Conservation (phyloP, 2,329 filamentous ascomycete species). For the Orbilia javanica region DNA sequence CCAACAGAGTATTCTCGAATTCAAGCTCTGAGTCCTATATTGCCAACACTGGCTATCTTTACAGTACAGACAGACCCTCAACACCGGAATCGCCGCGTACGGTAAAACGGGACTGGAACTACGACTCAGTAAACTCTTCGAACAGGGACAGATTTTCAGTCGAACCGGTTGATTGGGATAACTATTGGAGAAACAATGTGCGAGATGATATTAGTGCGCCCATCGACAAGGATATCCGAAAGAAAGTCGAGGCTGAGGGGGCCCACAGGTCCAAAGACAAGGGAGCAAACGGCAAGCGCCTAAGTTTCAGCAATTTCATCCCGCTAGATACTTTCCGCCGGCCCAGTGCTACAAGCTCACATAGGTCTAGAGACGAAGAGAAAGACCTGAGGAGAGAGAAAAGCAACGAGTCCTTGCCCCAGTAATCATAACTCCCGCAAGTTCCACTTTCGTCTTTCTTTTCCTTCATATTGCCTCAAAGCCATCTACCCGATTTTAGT, state of each 20-base stretch:
- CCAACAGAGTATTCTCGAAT: slow-evolving; percentile 45
- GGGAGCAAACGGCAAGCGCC: slow-evolving; percentile 20
- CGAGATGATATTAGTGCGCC: slow-evolving; percentile 52
- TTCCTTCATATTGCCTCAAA: not conserved
- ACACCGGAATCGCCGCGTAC: slow-evolving; percentile 48
- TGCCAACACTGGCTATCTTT: slow-evolving; percentile 50
- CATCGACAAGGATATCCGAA: slow-evolving; percentile 51
- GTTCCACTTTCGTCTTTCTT: not conserved
- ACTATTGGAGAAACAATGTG: slow-evolving; percentile 47
- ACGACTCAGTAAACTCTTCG: slow-evolving; percentile 52
- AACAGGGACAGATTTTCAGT: slow-evolving; percentile 40
- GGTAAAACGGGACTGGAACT: slow-evolving; percentile 47
- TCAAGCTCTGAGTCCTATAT: slow-evolving; percentile 51
- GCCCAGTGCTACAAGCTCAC: slow-evolving; percentile 49
- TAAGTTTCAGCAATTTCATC: slow-evolving; percentile 55
- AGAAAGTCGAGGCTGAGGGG: slow-evolving; percentile 49
- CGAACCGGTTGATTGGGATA: slow-evolving; percentile 50
- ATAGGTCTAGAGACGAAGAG: slow-evolving; percentile 49
- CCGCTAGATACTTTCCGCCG: slow-evolving; percentile 51
- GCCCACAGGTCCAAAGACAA: slow-evolving; percentile 35
- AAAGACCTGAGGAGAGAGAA: slow-evolving; percentile 45
- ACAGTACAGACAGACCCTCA: slow-evolving; percentile 10
- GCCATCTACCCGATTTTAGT: not conserved
- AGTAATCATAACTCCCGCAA: not conserved
- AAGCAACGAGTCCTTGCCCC: slow-evolving; percentile 46